phyloP scores from a whole-genome alignment of 768 basidiomycete genomes.

The Lactifluus hygrophoroides region DNA sequence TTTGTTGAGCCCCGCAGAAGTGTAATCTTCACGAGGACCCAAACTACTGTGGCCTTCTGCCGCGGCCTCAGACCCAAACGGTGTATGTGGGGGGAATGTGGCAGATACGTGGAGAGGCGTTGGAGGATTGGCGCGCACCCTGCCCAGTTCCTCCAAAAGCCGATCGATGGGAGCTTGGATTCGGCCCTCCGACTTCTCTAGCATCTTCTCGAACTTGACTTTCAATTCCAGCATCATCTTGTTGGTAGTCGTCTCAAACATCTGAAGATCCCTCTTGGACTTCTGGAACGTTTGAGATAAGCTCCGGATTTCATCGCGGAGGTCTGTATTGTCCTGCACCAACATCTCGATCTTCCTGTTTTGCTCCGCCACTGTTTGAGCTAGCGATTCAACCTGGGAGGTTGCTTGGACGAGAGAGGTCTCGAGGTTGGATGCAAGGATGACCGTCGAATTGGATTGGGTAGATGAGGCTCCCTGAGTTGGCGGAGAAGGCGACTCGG shows the following conservation, averaged over 20 bases:
- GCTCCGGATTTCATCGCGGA: background rate
- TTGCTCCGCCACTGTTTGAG: background rate
- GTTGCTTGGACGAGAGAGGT: background rate
- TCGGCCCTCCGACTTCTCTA: slow-evolving; percentile 4
- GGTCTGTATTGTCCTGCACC: background rate
- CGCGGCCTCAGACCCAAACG: background rate
- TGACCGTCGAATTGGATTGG: background rate
- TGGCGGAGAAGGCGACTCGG: background rate
- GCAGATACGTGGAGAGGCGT: background rate
- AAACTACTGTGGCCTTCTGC: background rate
- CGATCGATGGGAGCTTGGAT: slow-evolving; percentile 5
- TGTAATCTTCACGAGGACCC: background rate
- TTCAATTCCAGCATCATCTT: background rate
- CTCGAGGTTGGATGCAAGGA: background rate
- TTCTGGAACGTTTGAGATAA: background rate
- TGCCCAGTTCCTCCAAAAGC: slow-evolving; percentile 7
- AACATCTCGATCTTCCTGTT: background rate
- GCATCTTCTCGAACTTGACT: background rate
- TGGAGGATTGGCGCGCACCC: background rate
- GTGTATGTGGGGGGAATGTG: background rate
- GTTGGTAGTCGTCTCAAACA: background rate
- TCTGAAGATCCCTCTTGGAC: slow-evolving; percentile 11
- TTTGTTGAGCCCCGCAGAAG: background rate
- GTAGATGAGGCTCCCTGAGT: background rate
- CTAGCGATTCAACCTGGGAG: background rate